Evolutionary conservation across 2,329 filamentous ascomycete genomes (phyloP), one percentile per base, ranked within the genome.

Genomic region (Trichoderma sp.): DNA sequence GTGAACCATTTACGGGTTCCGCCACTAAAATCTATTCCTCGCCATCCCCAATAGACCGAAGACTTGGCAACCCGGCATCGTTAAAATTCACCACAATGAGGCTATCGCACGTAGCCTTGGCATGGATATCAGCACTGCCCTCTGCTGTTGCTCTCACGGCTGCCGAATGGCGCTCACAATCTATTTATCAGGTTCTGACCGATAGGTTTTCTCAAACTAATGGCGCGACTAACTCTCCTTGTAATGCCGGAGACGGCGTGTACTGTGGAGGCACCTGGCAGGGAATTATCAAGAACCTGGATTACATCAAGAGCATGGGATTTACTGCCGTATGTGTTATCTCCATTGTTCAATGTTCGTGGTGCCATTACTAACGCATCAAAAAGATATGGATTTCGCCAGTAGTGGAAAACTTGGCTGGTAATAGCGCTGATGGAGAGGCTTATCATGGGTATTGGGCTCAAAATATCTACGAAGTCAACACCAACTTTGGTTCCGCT

Each of bases 241-340:
- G 47, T 5, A 49, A 49, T 11, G 14, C 47, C 3, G 47, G 47
- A 49, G 4, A 49, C 4, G 7, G 10, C 3, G 47, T 49, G n/a
- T 90, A 89, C 77, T 91, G 89, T 72, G 87, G 87, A 49, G 88
- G 88, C 24, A 87, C 85, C 0, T 91, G 85, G 75, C 77, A 81
- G 65, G 89, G 89, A 6, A 81, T 91, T 31, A 82, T 84, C 71
- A 82, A 85, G 70, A 83, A 87, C 70, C 82, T 90, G 49, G 87
- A 89, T 76, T 90, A 90, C 75, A 89, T 90, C 75, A 81, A 87
- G 73, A 83, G 82, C 59, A 86, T 88, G 83, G 86, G 86, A 24
- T 88, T 88, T 71, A 84, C 84, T 66, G 86, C 86, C n/a, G 47
- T 49, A 49, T 24, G 47, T 13, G n/a, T 5, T 4, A 47, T n/a